Base-by-base conservation (phyloP, 2,329 filamentous ascomycete species). In the Paecilomyces niveus region DNA sequence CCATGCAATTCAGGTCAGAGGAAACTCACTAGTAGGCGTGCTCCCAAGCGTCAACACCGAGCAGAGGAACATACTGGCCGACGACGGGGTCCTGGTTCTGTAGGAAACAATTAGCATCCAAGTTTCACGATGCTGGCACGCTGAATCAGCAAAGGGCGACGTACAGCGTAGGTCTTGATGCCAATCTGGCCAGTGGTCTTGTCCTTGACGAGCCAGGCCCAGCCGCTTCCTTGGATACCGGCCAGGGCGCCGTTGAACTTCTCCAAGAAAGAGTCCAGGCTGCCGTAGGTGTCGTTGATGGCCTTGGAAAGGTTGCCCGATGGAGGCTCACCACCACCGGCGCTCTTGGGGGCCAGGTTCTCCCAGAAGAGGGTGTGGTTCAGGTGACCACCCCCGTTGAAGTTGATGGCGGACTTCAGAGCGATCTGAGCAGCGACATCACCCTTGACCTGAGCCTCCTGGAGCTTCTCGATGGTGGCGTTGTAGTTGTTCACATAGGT, bases 31-130 rank as follows among this genome's bases (percentile, higher is more conserved):
- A 95, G 82, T 95, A 96, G 56, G 92, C 92, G 78, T 96, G 92
- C 82, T 96, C 92, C 92, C 92, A 96, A 57, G 92, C 92, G 79
- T 97, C 92, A 69, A 97, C 88, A 58, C 92, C 92, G 53, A 97
- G 79, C 54, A 97, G 81, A 39, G 92, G 92, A 69, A 86, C 83
- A 73, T 89, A 90, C 73, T 89, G 89, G 54, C 92, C 92, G 13
- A 91, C 84, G 31, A 97, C 89, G 26, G 92, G 89, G 74, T 96
- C 91, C 80, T 96, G 91, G 81, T 95, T 95, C 74, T 81, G 58
- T 58, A 54, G 7, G 32, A 29, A 39, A 53, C 21, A 22, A 18
- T 57, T 31, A 60, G 49, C 35, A 54, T 29, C 33, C 22, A 45
- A 33, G 21, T 26, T 9, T n/a, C 45, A 33, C n/a, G 8, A 18